Base-by-base conservation (phyloP, 306 rosid genomes). In the Begonia masoniana region DNA sequence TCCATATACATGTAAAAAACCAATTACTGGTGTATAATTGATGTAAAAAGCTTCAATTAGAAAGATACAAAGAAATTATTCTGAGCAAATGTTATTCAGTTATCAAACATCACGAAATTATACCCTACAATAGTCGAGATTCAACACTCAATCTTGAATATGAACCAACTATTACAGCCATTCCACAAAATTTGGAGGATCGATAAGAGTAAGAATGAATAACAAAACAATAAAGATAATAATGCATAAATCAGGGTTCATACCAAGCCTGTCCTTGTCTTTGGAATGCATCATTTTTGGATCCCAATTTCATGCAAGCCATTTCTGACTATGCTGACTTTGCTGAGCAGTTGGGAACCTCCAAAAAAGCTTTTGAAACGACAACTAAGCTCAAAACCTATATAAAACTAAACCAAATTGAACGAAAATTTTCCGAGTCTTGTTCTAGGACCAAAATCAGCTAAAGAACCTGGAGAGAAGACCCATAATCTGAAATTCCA, bases 221-320 rank as follows among this genome's bases (percentile, higher is more conserved):
- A 31, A 31, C 39, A 31, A 31, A 31, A 31, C 8, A 31, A 31
- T 5, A 31, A 31, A 31, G 39, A 31, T 31, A 31, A 31, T 57
- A 17, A 62, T 52, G 54, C 21, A 9, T 54, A 55, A 61, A 54
- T 21, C 47, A 53, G 59, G 13, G 4, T 16, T 59, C 70, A 60
- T 78, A 89, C 99, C 99, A 92, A 71, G 99, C 99, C 73, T 86
- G 99, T 21, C 99, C 99, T 74, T 83, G 94, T 68, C 93, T 85
- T 52, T 81, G 94, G 57, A 92, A 92, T 8, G 96, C 96, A 69
- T 92, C 99, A 62, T 68, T 76, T 67, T 92, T 92, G 51, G 99
- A 92, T 64, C 99, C 99, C 85, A 92, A 64, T 71, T 92, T 92
- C 74, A 92, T 46, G 59, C 95, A 86, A 71, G 95, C 93, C 99